Evolutionary conservation across 257 asterid species (phyloP).

Genomic region (Nicotiana knightiana): DNA sequence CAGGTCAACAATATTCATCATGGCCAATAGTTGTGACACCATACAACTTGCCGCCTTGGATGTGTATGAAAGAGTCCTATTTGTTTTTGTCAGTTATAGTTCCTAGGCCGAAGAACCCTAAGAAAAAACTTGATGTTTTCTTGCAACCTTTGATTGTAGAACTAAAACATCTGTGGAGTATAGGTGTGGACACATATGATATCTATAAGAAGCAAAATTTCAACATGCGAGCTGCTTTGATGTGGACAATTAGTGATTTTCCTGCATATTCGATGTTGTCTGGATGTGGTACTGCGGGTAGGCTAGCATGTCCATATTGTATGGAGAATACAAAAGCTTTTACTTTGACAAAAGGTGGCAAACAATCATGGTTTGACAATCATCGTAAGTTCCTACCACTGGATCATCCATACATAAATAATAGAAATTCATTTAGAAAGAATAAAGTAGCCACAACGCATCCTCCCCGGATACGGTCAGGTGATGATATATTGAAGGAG

Average conservation of each 20-base stretch:
- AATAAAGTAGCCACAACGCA: too few species aligned
- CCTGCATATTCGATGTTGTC: too few species aligned
- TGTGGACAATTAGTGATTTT: too few species aligned
- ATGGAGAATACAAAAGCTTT: background rate
- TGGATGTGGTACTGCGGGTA: too few species aligned
- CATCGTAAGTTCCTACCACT: too few species aligned
- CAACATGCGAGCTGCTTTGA: background rate
- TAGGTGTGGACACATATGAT: background rate
- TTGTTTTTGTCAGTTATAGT: background rate
- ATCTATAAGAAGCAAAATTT: background rate
- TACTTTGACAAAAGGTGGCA: too few species aligned
- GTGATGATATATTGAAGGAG: too few species aligned
- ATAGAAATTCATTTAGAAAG: too few species aligned
- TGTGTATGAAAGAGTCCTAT: background rate
- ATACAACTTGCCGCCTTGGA: background rate
- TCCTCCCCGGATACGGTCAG: too few species aligned
- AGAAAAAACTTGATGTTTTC: background rate
- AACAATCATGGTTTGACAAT: too few species aligned
- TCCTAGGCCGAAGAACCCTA: background rate
- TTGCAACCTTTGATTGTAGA: background rate
- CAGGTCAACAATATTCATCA: background rate
- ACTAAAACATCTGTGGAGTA: background rate
- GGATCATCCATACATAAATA: too few species aligned
- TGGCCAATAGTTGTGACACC: background rate
- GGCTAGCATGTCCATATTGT: background rate